These are phyloP conservation scores for Gymnopilus junonius DNA, from an alignment of 768 basidiomycete genomes.

Conservation along the genomic window DNA sequence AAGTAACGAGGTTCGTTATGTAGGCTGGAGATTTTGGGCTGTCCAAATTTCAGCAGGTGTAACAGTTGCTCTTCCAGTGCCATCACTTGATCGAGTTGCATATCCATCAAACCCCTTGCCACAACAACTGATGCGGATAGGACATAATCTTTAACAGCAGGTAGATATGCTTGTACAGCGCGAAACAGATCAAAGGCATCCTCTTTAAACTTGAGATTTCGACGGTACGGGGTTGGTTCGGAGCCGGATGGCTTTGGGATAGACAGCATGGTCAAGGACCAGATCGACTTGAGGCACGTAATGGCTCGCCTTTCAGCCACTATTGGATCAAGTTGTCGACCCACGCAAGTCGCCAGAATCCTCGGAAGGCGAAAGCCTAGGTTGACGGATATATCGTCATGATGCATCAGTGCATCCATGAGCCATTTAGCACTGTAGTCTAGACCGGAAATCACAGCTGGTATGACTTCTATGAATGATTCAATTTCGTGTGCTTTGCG, in stretches of 20 bases:
- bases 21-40: not conserved
- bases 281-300: constrained; percentile 42
- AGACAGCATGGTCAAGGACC: constrained; percentile 47
- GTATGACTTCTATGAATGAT: constrained; percentile 39
- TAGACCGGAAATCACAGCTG: constrained; percentile 36
- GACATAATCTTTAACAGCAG: constrained; percentile 28
- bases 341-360: constrained; percentile 34
- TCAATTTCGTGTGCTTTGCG: constrained; percentile 40
- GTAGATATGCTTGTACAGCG: constrained; percentile 23
- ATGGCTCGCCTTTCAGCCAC: constrained; percentile 34
- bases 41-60: constrained; percentile 17
- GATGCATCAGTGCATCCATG: constrained; percentile 34
- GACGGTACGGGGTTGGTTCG: constrained; percentile 15
- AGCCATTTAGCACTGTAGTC: constrained; percentile 45
- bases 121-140: constrained; percentile 36
- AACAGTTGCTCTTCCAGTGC: constrained; percentile 28
- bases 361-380: constrained; percentile 40
- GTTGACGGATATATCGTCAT: constrained; percentile 32
- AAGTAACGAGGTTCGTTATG: not conserved
- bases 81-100: constrained; percentile 31
- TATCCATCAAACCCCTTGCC: constrained; percentile 37
- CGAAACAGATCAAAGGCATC: constrained; percentile 34
- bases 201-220: constrained; percentile 37
- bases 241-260: constrained; percentile 27
- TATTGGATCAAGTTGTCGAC: constrained; percentile 26